These are phyloP conservation scores for Xylariaceae sp. DNA, from an alignment of 2,329 filamentous ascomycete species.

Conservation along the genomic window DNA sequence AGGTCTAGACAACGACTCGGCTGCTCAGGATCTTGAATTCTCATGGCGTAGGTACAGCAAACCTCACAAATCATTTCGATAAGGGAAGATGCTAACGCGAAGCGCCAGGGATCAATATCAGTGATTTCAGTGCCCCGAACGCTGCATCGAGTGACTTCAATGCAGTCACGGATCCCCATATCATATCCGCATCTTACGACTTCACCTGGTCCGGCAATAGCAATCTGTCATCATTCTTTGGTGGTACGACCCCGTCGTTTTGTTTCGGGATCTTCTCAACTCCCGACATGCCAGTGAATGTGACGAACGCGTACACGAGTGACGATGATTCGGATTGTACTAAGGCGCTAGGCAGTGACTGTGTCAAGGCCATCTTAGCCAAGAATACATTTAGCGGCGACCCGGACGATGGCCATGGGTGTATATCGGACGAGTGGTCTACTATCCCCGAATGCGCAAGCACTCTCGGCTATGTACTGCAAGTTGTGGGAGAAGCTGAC, in stretches of 20 bases:
- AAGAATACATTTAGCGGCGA: neutral
- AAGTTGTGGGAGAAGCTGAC: neutral
- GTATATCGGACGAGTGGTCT: no score
- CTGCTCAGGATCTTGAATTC: constrained; percentile 2
- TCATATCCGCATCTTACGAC: neutral
- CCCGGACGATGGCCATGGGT: neutral
- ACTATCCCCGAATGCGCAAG: neutral
- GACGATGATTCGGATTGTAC: neutral
- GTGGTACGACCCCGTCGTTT: neutral
- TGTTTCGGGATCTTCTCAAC: neutral
- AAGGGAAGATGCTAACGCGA: neutral
- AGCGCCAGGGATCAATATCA: neutral
- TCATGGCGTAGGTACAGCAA: neutral
- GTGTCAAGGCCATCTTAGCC: neutral
- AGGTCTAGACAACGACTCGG: constrained; percentile 12
- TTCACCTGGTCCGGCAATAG: neutral
- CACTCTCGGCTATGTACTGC: neutral
- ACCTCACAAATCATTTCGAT: neutral
- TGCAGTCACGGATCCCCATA: neutral
- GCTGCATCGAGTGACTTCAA: neutral
- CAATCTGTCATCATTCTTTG: neutral
- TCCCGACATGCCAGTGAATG: neutral
- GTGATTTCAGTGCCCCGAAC: neutral
- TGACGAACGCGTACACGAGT: neutral
- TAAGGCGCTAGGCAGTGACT: neutral